Percentiles rank a stretch among this genome's conserved stretches.
These are phyloP conservation scores for Boletellus sp. DNA, from an alignment of 768 basidiomycete species.

Conservation along the genomic window DNA sequence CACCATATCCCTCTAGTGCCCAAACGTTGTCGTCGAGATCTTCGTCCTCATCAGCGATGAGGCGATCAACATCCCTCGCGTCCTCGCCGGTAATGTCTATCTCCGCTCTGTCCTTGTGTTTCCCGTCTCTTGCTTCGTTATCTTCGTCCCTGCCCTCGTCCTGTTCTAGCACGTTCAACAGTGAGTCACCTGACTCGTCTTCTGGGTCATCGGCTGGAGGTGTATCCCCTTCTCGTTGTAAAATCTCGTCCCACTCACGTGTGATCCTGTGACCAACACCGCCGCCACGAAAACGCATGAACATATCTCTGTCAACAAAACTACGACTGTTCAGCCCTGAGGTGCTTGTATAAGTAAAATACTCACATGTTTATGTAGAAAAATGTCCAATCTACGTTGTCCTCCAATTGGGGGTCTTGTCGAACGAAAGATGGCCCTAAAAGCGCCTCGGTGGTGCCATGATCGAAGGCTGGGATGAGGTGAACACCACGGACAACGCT, in stretches of 20 bases:
- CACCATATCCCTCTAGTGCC: neutral
- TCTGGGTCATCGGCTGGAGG: neutral
- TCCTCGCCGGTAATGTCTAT: neutral
- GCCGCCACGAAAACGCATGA: too few relatives aligned
- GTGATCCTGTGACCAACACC: too few relatives aligned
- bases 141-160: neutral
- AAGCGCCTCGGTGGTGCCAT: conserved; percentile 11
- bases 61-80: neutral
- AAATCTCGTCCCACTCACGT: too few relatives aligned
- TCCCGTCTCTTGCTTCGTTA: too few relatives aligned
- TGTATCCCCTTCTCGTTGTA: neutral
- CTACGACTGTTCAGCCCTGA: too few relatives aligned
- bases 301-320: too few relatives aligned
- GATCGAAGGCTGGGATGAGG: conserved; percentile 38
- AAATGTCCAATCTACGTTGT: too few relatives aligned
- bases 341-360: too few relatives aligned
- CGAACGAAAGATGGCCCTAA: neutral
- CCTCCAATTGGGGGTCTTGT: too few relatives aligned
- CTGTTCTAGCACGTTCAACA: neutral
- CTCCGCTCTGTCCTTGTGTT: neutral
- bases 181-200: neutral
- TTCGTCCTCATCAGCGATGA: neutral
- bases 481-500: conserved; percentile 38
- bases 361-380: too few relatives aligned
- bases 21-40: neutral